Conservation (phyloP, 2,329 filamentous ascomycete species). For the Aureobasidium leucospermi region DNA sequence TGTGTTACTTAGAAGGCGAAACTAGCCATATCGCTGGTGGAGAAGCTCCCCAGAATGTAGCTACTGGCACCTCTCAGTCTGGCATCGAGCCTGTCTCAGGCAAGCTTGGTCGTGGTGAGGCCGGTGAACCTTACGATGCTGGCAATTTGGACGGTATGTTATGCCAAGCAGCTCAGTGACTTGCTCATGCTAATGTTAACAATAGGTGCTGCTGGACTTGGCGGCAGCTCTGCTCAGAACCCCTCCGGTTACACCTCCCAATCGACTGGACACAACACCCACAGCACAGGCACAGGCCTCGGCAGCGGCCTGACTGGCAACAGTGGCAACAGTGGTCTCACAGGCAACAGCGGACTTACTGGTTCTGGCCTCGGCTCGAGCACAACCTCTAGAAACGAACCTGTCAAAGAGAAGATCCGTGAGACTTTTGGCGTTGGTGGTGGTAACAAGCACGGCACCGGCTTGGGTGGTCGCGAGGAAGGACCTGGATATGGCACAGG, state of each 20-base stretch:
- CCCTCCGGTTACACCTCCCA: not conserved
- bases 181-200: not conserved
- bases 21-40: constrained; percentile 3
- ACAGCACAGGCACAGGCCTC: not conserved
- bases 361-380: not conserved
- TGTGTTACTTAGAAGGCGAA: not conserved
- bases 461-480: not conserved
- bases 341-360: not conserved
- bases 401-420: not conserved
- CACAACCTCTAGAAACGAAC: not conserved
- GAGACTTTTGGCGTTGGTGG: constrained; percentile 2
- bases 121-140: constrained; percentile 68
- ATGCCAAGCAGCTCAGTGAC: not conserved
- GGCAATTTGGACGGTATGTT: constrained; percentile 60
- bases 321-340: not conserved
- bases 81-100: constrained; percentile 66
- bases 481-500: constrained; percentile 3
- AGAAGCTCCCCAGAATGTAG: constrained; percentile 5
- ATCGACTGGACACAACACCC: not conserved
- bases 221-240: not conserved
- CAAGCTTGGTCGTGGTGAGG: constrained; percentile 56
- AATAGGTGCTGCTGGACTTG: not conserved
- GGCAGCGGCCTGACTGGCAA: not conserved
- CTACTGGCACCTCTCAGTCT: constrained; percentile 21
- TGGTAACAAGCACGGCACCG: not conserved